Conservation (phyloP, 2,329 filamentous ascomycete genomes). For the Ceratocystis ficicola region DNA sequence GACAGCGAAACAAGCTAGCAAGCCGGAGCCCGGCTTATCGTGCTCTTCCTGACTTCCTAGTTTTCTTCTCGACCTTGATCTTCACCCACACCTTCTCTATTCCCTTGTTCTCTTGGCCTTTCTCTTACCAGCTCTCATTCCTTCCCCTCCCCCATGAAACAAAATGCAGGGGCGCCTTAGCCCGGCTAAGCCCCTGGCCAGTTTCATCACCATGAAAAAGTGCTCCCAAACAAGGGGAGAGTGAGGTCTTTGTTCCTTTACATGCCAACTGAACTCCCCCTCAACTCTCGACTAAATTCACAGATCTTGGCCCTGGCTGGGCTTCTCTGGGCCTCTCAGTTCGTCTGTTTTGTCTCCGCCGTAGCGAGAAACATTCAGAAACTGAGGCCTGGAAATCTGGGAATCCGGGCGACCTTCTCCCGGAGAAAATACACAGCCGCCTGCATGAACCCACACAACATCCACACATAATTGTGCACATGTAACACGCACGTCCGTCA, state of each 20-base stretch:
- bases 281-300: too few species aligned
- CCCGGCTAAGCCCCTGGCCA: conserved; percentile 2
- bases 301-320: too few species aligned
- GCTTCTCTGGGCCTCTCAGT: not conserved
- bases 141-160: not conserved
- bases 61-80: not conserved
- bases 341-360: not conserved
- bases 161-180: conserved; percentile 13
- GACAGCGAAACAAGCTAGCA: not conserved
- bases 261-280: too few species aligned
- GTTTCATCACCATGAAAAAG: conserved; percentile 18
- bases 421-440: too few species aligned
- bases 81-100: not conserved
- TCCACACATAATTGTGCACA: not conserved
- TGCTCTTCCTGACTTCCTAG: too few species aligned
- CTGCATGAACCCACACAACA: not conserved
- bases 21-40: not conserved
- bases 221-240: not conserved
- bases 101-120: not conserved
- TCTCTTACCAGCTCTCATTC: conserved; percentile 3
- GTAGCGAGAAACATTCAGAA: conserved; percentile 4
- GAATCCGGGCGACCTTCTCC: not conserved
- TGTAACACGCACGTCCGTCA: not conserved
- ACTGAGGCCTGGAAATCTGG: not conserved
- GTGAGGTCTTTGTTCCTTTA: not conserved